phyloP scores from a whole-genome alignment of 1,284 basidiomycete species.

The Trichosporon sp. region DNA sequence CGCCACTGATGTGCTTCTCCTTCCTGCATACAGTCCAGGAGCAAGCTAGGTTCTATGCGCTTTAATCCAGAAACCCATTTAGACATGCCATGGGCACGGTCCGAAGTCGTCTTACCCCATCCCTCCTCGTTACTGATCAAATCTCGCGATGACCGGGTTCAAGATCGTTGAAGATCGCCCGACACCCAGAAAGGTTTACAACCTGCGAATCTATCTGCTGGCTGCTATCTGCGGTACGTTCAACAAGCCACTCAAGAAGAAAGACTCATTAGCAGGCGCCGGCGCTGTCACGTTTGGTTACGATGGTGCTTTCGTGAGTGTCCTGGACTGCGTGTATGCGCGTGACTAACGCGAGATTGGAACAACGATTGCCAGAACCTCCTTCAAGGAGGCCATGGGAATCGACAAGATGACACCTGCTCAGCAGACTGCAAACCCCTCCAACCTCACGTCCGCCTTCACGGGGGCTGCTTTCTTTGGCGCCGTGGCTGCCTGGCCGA shows the following conservation, averaged over 20 bases:
- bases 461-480: constrained; percentile 54
- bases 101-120: too few species aligned
- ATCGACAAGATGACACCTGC: constrained; percentile 48
- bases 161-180: constrained; percentile 57
- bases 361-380: constrained; percentile 29
- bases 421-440: constrained; percentile 53
- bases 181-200: constrained; percentile 61
- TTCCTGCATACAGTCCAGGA: too few species aligned
- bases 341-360: too few species aligned
- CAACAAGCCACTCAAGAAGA: not conserved
- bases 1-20: too few species aligned
- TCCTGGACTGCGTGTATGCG: not conserved
- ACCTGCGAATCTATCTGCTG: constrained; percentile 59
- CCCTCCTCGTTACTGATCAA: too few species aligned
- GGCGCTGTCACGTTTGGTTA: constrained; percentile 59
- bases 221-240: constrained; percentile 42
- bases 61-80: too few species aligned
- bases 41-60: too few species aligned
- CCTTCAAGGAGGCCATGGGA: constrained; percentile 60
- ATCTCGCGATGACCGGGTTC: constrained; percentile 33
- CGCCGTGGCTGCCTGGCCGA: constrained; percentile 36
- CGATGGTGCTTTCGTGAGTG: constrained; percentile 37
- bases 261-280: not conserved
- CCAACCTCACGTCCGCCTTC: constrained; percentile 56
- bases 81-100: too few species aligned